Conservation (phyloP, 176 grass and related monocot genomes). For the Pontederia paniculata region DNA sequence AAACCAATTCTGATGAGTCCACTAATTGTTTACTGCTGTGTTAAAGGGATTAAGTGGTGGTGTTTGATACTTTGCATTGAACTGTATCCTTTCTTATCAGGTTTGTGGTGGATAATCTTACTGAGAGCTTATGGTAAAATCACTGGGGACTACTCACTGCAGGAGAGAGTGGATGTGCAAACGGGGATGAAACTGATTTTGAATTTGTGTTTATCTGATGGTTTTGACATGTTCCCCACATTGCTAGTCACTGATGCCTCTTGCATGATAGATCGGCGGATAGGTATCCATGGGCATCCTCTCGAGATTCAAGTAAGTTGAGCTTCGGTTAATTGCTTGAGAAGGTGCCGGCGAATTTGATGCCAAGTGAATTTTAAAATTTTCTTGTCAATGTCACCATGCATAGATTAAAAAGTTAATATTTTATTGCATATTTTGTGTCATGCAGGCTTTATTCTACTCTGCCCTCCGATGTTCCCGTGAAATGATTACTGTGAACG, state of each 20-base stretch:
- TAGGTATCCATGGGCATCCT: conserved; percentile 45
- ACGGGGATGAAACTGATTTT: conserved; percentile 35
- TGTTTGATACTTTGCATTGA: neutral
- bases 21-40: neutral
- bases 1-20: neutral
- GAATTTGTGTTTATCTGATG: conserved; percentile 37
- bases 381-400: too few species aligned
- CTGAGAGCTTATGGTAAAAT: conserved; percentile 48
- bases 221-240: conserved; percentile 46
- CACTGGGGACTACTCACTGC: conserved; percentile 37
- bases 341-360: neutral
- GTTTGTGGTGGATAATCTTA: conserved; percentile 45
- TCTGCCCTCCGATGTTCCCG: conserved; percentile 13
- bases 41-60: neutral
- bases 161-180: conserved; percentile 39
- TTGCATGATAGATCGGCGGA: conserved; percentile 42
- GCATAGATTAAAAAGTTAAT: too few species aligned
- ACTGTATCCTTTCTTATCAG: conserved; percentile 13
- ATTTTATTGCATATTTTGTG: neutral
- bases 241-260: conserved; percentile 42
- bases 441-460: conserved; percentile 12
- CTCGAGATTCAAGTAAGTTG: conserved; percentile 40
- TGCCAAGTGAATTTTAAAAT: too few species aligned
- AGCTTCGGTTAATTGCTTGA: neutral
- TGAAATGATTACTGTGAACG: conserved; percentile 11